A percentile compares a stretch with the other conserved stretches of the same genome.
Conservation (phyloP, 257 asterid genomes). For the Solanum appendiculatum region DNA sequence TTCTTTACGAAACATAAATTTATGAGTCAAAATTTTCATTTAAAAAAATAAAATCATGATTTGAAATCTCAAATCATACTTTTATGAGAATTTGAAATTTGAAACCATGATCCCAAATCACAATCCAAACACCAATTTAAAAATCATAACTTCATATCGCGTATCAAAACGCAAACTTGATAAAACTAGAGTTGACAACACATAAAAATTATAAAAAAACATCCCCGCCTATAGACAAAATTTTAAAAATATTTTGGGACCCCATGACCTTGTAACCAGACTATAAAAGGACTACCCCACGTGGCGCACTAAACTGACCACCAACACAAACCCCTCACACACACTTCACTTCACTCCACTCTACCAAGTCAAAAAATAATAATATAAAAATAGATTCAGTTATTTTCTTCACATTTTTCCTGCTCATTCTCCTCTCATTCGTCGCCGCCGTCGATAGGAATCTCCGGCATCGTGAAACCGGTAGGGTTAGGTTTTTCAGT, state of each 20-base stretch:
- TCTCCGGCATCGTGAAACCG: not conserved
- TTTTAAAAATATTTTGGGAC: not conserved
- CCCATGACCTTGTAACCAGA: no score
- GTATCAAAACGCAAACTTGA: no score
- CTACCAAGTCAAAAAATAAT: not conserved
- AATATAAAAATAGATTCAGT: constrained; percentile 13
- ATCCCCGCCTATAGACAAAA: constrained; percentile 18
- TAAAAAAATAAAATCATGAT: no score
- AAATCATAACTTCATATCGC: no score
- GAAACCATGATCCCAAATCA: not conserved
- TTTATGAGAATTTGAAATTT: no score
- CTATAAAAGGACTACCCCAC: not conserved
- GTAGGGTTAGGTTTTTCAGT: not conserved
- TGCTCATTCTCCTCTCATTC: not conserved
- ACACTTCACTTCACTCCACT: not conserved
- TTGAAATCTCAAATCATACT: no score
- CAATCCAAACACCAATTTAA: not conserved
- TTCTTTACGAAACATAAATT: no score
- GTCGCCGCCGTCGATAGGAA: not conserved
- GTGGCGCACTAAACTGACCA: constrained; percentile 6
- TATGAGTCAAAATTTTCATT: no score
- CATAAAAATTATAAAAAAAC: not conserved
- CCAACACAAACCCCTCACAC: not conserved
- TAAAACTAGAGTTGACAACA: not conserved
- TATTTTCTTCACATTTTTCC: not conserved